Evolutionary conservation across 495 filamentous ascomycete species (phyloP).

Genomic region (Symbiotaphrina buchneri): DNA sequence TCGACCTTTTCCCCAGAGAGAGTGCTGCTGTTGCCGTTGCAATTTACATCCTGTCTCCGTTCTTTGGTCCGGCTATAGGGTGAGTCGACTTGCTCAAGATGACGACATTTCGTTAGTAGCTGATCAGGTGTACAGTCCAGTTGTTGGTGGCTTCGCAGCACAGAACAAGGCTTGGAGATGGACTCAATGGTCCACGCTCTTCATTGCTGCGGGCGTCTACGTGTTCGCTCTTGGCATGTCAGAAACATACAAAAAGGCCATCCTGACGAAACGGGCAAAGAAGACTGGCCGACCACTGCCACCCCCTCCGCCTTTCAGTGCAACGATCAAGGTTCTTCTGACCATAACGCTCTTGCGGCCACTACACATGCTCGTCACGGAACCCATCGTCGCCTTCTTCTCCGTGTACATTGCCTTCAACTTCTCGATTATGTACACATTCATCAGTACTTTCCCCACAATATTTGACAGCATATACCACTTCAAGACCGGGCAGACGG

Average conservation of each 20-base stretch:
- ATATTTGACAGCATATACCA: slow-evolving; percentile 25
- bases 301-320: slow-evolving; percentile 12
- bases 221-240: slow-evolving; percentile 15
- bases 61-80: slow-evolving; percentile 33
- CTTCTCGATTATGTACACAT: slow-evolving; percentile 39
- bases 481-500: slow-evolving; percentile 23
- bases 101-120: slow-evolving; percentile 17
- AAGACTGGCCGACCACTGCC: no score
- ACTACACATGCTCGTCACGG: slow-evolving; percentile 36
- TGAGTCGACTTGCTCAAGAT: no score
- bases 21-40: slow-evolving; percentile 19
- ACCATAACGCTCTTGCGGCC: slow-evolving; percentile 36
- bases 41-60: slow-evolving; percentile 31
- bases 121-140: slow-evolving; percentile 16
- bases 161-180: slow-evolving; percentile 36
- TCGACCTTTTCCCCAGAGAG: slow-evolving; percentile 26
- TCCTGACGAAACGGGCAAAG: slow-evolving; percentile 26
- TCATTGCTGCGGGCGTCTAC: slow-evolving; percentile 20
- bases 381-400: slow-evolving; percentile 40
- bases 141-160: slow-evolving; percentile 39
- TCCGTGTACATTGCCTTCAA: slow-evolving; percentile 38
- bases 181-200: slow-evolving; percentile 30
- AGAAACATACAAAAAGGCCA: slow-evolving; percentile 42
- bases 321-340: slow-evolving; percentile 23
- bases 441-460: slow-evolving; percentile 40